phyloP scores from a whole-genome alignment of 176 grass and related monocot genomes.

The Themeda triandra region DNA sequence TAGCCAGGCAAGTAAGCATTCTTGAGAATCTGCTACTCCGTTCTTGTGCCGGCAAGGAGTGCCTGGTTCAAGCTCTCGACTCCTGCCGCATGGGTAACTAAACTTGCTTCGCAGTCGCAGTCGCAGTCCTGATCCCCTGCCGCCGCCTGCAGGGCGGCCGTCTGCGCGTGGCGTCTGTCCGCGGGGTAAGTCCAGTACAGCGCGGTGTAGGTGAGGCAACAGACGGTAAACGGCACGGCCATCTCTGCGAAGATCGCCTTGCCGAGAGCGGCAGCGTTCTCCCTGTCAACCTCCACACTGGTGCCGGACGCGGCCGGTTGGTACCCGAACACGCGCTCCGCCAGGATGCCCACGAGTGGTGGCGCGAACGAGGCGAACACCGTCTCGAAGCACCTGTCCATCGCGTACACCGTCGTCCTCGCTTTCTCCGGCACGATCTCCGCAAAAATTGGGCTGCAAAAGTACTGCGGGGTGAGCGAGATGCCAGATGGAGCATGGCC shows the following conservation, averaged over 20 bases:
- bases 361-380: constrained; percentile 58
- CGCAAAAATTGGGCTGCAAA: constrained; percentile 49
- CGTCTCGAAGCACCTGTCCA: constrained; percentile 61
- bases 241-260: constrained; percentile 53
- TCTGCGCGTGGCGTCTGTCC: constrained; percentile 41
- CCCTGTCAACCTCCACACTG: constrained; percentile 30
- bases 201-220: constrained; percentile 43
- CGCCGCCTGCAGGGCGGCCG: not conserved
- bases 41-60: not conserved
- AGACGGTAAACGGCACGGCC: constrained; percentile 30
- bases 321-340: constrained; percentile 49
- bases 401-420: constrained; percentile 67
- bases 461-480: not conserved
- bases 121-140: not conserved
- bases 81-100: not conserved
- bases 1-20: no score
- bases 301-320: constrained; percentile 5
- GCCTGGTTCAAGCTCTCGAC: not conserved
- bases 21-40: not conserved
- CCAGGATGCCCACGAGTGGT: constrained; percentile 50
- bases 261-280: constrained; percentile 58
- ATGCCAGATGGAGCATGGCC: not conserved
- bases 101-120: not conserved
- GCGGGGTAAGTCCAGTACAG: constrained; percentile 53
- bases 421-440: constrained; percentile 56